Base-by-base conservation (phyloP, 306 rosid genomes). In the Begonia loranthoides region DNA sequence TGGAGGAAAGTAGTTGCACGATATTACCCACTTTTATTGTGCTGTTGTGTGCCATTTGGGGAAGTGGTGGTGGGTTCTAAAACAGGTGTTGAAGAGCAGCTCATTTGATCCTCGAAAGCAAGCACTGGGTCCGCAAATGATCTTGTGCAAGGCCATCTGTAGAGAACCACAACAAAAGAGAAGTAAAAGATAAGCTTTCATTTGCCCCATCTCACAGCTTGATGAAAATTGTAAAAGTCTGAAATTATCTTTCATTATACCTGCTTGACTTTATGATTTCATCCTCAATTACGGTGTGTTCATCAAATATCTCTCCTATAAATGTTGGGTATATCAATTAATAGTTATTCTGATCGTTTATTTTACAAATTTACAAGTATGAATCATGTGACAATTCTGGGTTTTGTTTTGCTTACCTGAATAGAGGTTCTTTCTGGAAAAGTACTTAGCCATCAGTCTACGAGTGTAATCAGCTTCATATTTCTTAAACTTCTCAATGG, bases 201-300 rank as follows among this genome's bases (percentile, higher is more conserved):
- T 57, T 24, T 43, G 24, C 52, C n/a, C 61, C 33, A 69, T 45
- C n/a, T 22, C 40, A 36, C 28, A 28, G 36, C 36, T 28, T 28
- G 36, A 28, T 28, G 34, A 24, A 24, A 24, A 3, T 24, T 6
- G 36, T 28, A 28, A 7, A 28, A 28, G 36, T 0, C 36, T 28
- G 36, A 28, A 28, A 52, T 21, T 67, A 14, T 11, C 7, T 67
- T 17, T 11, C 7, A 55, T 5, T 13, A 11, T 62, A 76, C 82
- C 67, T 76, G 82, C 82, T 72, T 28, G 82, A 68, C 75, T 65
- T 76, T 51, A 76, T 76, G 50, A 68, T 41, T 65, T 72, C 68
- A 14, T 52, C 49, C 6, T 55, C 66, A 16, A 72, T 68, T 51
- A 53, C 58, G 10, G 55, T 19, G 16, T 62, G 49, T 24, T 45